phyloP scores from a whole-genome alignment of 352 stramenopile species.

The Phytopythium montanum region DNA sequence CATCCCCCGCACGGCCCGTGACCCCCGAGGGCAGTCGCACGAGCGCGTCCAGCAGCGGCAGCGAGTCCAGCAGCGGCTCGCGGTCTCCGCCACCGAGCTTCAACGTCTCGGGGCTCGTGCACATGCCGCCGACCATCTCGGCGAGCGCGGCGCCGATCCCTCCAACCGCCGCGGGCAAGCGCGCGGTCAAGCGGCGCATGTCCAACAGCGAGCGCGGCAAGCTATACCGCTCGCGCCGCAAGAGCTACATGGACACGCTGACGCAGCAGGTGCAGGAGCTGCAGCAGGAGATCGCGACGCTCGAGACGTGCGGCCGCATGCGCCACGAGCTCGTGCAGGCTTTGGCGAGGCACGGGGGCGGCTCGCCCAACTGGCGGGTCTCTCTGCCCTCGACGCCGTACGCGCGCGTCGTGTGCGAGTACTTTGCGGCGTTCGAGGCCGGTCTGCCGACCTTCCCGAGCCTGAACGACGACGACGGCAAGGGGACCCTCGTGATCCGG shows the following conservation, averaged over 20 bases:
- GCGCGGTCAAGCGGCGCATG: constrained; percentile 23
- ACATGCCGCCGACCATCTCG: constrained; percentile 5
- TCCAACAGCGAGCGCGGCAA: constrained; percentile 65
- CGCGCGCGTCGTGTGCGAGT: constrained; percentile 41
- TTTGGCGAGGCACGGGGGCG: constrained; percentile 15
- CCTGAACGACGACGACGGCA: constrained; percentile 9
- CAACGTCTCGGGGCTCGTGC: constrained; percentile 3
- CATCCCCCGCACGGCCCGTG: not conserved
- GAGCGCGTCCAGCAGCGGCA: not conserved
- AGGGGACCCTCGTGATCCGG: constrained; percentile 13
- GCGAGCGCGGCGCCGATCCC: constrained; percentile 2
- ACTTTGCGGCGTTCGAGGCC: constrained; percentile 44
- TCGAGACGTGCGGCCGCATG: constrained; percentile 26
- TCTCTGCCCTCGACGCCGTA: constrained; percentile 2
- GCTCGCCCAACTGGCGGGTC: constrained; percentile 7
- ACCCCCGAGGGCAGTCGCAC: not conserved
- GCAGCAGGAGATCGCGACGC: constrained; percentile 38
- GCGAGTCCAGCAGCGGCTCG: not conserved
- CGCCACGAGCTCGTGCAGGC: constrained; percentile 25
- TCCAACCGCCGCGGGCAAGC: not conserved
- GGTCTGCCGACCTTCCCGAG: constrained; percentile 39
- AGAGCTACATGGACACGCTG: constrained; percentile 40
- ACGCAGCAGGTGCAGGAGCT: constrained; percentile 32
- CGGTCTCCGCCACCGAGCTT: constrained; percentile 3
- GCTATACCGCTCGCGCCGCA: constrained; percentile 52